phyloP scores from a whole-genome alignment of 345 rosid genomes.

The Anacardium occidentale region DNA sequence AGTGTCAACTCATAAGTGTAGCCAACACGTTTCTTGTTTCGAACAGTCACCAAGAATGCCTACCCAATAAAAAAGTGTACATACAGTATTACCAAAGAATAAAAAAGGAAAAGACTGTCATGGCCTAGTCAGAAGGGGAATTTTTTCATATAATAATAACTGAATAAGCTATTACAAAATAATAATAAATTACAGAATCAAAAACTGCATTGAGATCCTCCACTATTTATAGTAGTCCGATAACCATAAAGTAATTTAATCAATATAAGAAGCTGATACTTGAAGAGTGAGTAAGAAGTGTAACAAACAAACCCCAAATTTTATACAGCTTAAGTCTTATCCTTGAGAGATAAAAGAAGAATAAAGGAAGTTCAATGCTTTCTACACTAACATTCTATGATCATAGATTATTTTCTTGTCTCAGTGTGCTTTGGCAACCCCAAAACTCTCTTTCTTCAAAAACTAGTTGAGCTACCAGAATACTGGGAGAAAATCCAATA shows the following conservation, averaged over 20 bases:
- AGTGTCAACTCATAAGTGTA: conserved; percentile 77
- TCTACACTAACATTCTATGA: no score
- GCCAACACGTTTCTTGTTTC: conserved; percentile 89
- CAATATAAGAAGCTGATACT: no score
- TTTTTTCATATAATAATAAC: background rate
- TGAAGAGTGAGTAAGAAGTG: no score
- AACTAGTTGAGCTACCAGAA: background rate
- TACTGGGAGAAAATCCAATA: background rate
- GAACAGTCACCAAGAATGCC: conserved; percentile 90
- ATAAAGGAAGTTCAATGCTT: no score
- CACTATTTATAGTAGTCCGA: background rate
- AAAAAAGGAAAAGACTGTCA: background rate
- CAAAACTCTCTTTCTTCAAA: background rate
- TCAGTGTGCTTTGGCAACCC: background rate
- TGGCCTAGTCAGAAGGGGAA: background rate
- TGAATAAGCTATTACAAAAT: background rate
- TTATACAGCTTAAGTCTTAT: no score
- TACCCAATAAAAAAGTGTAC: conserved; percentile 26
- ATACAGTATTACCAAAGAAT: background rate
- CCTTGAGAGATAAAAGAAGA: no score
- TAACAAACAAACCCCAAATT: no score
- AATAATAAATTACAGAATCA: background rate
- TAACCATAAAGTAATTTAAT: no score
- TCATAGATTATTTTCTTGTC: background rate
- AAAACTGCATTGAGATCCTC: background rate